Conservation (phyloP, 768 basidiomycete genomes). For the Neoboletus magnificus region DNA sequence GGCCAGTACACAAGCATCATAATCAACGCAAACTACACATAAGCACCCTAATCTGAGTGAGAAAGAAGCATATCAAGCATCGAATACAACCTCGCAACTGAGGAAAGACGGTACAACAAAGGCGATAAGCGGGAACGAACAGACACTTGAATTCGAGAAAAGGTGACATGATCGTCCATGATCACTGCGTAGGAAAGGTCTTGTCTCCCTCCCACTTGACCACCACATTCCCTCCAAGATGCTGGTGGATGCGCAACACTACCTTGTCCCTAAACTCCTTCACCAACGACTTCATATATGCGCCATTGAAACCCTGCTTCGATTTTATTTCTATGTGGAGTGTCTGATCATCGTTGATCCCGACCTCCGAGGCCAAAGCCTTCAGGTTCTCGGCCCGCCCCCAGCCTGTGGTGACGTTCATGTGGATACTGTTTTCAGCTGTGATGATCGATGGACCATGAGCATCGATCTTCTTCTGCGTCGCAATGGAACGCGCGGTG, state of each 20-base stretch:
- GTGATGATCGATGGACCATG: slow-evolving; percentile 1
- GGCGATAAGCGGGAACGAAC: not conserved
- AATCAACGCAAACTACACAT: not conserved
- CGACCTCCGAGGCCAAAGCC: slow-evolving; percentile 4
- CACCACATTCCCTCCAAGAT: slow-evolving; percentile 1
- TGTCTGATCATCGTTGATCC: not conserved
- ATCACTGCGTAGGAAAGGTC: slow-evolving; percentile 3
- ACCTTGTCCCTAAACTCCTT: slow-evolving; percentile 1
- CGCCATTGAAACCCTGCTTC: slow-evolving; percentile 4
- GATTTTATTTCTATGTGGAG: not conserved
- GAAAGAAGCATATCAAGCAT: not conserved
- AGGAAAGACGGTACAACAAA: not conserved
- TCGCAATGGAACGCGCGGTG: not conserved
- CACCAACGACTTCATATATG: not conserved
- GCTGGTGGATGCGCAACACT: not conserved
- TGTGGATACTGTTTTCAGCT: slow-evolving; percentile 8
- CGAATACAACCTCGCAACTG: not conserved
- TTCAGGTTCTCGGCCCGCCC: not conserved
- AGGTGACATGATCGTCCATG: not conserved
- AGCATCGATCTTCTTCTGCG: not conserved
- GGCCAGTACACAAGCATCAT: no score
- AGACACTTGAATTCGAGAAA: not conserved
- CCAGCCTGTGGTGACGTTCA: slow-evolving; percentile 8
- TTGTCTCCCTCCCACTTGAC: slow-evolving; percentile 11
- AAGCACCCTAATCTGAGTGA: not conserved